These are phyloP conservation scores for Cyberlindnera americana DNA, from an alignment of 805 yeast species.

Conservation along the genomic window DNA sequence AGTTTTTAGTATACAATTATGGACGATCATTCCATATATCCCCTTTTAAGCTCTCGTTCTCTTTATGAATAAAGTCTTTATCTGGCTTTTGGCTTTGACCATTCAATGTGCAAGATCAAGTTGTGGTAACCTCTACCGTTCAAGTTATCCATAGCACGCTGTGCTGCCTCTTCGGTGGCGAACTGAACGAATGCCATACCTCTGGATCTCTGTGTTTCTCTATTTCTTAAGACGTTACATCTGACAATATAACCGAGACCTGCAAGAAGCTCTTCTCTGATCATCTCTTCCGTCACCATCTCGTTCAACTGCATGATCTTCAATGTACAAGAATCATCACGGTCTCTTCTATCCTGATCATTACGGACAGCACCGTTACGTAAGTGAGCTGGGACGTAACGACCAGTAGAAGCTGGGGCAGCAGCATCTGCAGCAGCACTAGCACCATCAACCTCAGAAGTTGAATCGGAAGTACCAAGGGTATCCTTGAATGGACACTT, in stretches of 20 bases:
- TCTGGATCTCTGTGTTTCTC: constrained; percentile 90
- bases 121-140: constrained; percentile 92
- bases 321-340: constrained; percentile 85
- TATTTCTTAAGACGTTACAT: constrained; percentile 81
- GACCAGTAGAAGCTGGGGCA: constrained; percentile 40
- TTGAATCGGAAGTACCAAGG: constrained; percentile 51
- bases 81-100: constrained; percentile 40
- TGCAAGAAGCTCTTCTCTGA: constrained; percentile 67
- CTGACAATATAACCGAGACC: constrained; percentile 66
- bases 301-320: constrained; percentile 89
- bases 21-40: too few species aligned
- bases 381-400: constrained; percentile 62
- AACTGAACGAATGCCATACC: constrained; percentile 95
- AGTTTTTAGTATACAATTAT: too few species aligned
- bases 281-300: constrained; percentile 74
- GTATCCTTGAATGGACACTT: constrained; percentile 96
- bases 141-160: constrained; percentile 67
- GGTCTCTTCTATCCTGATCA: constrained; percentile 46
- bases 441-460: constrained; percentile 31
- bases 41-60: too few species aligned
- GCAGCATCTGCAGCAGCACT: constrained; percentile 40
- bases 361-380: constrained; percentile 36
- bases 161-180: constrained; percentile 63
- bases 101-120: constrained; percentile 68
- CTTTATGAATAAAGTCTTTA: too few species aligned